Percentiles rank a stretch among this genome's conserved stretches.
These are phyloP conservation scores for Peterozyma xylosa DNA, from an alignment of 805 yeast genomes.

Conservation along the genomic window DNA sequence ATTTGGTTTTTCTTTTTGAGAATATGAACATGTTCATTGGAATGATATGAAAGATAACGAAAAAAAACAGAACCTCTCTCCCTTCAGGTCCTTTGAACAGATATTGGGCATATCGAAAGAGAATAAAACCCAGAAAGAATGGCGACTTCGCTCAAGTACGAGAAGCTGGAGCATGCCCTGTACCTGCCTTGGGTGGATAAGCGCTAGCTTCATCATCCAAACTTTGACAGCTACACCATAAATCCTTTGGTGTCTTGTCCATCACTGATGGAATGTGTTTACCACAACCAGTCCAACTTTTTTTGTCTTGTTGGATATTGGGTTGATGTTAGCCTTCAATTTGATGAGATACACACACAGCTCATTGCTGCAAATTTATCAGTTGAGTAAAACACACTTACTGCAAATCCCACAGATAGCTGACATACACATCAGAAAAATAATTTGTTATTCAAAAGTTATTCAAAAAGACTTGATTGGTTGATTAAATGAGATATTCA, in stretches of 20 bases:
- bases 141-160: too few species aligned
- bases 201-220: constrained; percentile 29
- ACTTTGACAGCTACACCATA: constrained; percentile 45
- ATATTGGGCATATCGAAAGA: too few species aligned
- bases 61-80: too few species aligned
- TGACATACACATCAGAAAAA: constrained; percentile 23
- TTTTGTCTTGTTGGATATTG: constrained; percentile 26
- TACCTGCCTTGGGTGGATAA: constrained; percentile 59
- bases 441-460: background rate
- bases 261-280: constrained; percentile 46
- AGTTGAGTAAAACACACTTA: constrained; percentile 4
- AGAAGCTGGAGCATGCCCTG: constrained; percentile 41
- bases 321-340: background rate
- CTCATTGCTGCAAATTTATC: background rate
- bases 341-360: background rate
- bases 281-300: constrained; percentile 64
- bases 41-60: too few species aligned
- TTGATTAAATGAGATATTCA: too few species aligned
- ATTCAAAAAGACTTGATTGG: too few species aligned
- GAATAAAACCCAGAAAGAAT: too few species aligned
- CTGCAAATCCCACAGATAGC: constrained; percentile 30
- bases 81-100: too few species aligned
- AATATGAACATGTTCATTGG: too few species aligned
- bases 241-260: constrained; percentile 37
- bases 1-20: too few species aligned